Evolutionary conservation across 2,329 filamentous ascomycete genomes (phyloP).

Genomic region (Nemania abortiva): DNA sequence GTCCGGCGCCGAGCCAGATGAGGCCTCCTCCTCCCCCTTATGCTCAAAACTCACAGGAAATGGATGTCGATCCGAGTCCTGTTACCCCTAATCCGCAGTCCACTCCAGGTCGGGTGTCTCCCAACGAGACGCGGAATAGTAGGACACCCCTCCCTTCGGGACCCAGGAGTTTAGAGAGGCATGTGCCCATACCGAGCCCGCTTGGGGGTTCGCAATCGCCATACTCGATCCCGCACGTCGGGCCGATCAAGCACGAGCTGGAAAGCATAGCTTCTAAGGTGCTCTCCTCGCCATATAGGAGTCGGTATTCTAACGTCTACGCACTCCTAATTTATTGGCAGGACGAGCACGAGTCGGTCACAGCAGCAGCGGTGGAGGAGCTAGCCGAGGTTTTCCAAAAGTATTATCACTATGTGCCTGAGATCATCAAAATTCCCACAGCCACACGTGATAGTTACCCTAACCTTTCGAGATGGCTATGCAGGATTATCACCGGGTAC

Average conservation of each 20-base stretch:
- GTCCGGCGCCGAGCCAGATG: conserved; percentile 57
- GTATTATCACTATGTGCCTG: conserved; percentile 64
- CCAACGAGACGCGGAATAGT: conserved; percentile 61
- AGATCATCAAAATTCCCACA: conserved; percentile 63
- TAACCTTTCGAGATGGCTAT: conserved; percentile 67
- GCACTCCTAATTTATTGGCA: conserved; percentile 69
- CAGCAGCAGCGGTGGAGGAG: conserved; percentile 59
- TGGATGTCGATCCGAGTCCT: conserved; percentile 65
- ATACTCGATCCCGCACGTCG: conserved; percentile 60
- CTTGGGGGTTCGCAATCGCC: conserved; percentile 45
- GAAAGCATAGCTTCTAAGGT: conserved; percentile 64
- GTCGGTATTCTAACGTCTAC: conserved; percentile 65
- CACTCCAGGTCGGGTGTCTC: conserved; percentile 53
- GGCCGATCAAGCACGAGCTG: conserved; percentile 65
- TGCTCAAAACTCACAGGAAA: conserved; percentile 63
- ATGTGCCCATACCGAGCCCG: conserved; percentile 53
- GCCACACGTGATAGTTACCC: conserved; percentile 58
- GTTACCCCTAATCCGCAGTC: conserved; percentile 45
- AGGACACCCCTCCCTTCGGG: conserved; percentile 69
- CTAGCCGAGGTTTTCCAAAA: conserved; percentile 64
- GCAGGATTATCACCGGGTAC: conserved; percentile 64
- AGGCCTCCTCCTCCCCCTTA: conserved; percentile 57
- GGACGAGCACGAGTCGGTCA: conserved; percentile 62
- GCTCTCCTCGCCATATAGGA: conserved; percentile 62
- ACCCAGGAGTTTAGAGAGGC: conserved; percentile 64